Conservation (phyloP, 768 basidiomycete genomes). For the Tulasnella calospora region DNA sequence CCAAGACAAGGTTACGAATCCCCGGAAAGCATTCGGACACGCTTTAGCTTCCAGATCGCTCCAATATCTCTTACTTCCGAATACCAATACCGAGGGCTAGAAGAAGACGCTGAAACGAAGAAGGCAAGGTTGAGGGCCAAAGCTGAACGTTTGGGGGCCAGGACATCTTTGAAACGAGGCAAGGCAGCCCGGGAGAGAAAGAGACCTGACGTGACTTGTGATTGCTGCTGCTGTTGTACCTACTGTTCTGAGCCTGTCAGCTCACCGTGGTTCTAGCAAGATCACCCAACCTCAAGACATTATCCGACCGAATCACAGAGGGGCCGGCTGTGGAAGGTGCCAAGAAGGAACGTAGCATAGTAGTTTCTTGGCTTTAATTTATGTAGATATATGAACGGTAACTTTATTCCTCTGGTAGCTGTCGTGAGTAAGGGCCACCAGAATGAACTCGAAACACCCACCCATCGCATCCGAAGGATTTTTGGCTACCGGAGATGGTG, state of each 20-base stretch:
- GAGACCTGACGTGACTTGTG: background rate
- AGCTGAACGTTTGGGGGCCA: background rate
- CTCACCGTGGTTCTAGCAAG: background rate
- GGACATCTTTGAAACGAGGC: background rate
- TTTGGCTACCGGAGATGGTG: background rate
- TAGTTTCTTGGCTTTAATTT: background rate
- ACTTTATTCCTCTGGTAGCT: background rate
- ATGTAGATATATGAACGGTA: background rate
- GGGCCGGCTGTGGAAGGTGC: background rate
- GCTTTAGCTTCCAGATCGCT: background rate
- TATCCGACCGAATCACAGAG: background rate
- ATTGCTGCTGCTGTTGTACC: background rate
- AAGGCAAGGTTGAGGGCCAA: background rate
- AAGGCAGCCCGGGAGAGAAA: background rate
- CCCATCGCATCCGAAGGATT: background rate
- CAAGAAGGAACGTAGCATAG: background rate
- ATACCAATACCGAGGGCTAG: background rate
- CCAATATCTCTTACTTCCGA: background rate
- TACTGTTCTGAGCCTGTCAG: background rate
- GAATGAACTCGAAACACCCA: background rate
- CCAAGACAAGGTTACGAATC: background rate
- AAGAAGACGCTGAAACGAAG: background rate
- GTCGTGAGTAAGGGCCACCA: background rate
- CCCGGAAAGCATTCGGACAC: background rate
- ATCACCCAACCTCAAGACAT: background rate